These are phyloP conservation scores for Collariella sp. DNA, from an alignment of 495 filamentous ascomycete species.

Conservation along the genomic window DNA sequence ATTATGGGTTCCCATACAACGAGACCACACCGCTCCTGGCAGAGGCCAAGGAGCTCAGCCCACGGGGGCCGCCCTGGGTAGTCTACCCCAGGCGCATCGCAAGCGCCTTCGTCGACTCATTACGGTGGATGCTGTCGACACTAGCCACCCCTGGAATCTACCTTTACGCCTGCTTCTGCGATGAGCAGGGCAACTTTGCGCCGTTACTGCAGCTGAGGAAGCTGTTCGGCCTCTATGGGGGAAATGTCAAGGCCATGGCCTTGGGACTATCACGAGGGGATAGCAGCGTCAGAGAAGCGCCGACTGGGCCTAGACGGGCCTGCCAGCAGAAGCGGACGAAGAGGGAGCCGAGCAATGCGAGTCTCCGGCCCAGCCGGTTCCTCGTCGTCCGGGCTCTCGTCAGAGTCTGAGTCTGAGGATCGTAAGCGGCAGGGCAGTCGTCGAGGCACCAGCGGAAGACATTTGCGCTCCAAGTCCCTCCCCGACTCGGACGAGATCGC, in stretches of 20 bases:
- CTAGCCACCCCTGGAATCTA: conserved; percentile 72
- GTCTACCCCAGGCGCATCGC: conserved; percentile 51
- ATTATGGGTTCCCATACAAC: conserved; percentile 32
- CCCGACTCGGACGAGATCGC: conserved; percentile 49
- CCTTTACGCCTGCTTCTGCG: conserved; percentile 68
- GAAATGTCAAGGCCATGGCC: conserved; percentile 29
- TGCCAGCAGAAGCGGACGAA: conserved; percentile 3
- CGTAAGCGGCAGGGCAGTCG: conserved; percentile 17
- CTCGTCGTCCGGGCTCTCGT: conserved; percentile 50
- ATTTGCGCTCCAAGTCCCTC: conserved; percentile 47
- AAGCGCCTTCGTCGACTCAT: conserved; percentile 50
- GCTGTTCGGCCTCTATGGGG: conserved; percentile 42
- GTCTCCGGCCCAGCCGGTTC: conserved; percentile 47
- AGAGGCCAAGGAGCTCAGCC: conserved; percentile 30
- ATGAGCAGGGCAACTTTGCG: conserved; percentile 72
- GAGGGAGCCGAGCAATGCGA: conserved; percentile 27
- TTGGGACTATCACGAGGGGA: conserved; percentile 31
- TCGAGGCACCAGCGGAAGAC: conserved; percentile 20
- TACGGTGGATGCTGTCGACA: conserved; percentile 69
- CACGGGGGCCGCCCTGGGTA: conserved; percentile 37
- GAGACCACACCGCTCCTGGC: conserved; percentile 62
- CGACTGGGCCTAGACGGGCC: conserved; percentile 4
- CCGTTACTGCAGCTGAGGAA: conserved; percentile 53
- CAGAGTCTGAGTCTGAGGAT: conserved; percentile 52
- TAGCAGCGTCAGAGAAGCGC: conserved; percentile 26